phyloP scores from a whole-genome alignment of 2,329 filamentous ascomycete species.

The Calonectria pteridis region DNA sequence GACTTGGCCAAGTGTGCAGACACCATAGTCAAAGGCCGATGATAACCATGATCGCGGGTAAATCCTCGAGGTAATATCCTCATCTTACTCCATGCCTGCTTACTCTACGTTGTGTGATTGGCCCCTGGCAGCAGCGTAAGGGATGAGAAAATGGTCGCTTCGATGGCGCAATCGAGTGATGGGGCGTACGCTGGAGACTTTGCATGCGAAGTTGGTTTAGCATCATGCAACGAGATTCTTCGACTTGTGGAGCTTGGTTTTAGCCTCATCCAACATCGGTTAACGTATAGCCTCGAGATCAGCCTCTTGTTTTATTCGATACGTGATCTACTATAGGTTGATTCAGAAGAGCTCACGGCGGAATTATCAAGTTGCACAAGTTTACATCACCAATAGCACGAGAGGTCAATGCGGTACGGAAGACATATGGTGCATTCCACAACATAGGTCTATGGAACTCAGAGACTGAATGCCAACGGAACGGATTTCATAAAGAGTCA shows the following conservation, averaged over 20 bases:
- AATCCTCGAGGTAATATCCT: not conserved
- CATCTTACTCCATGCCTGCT: not conserved
- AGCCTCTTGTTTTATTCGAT: not conserved
- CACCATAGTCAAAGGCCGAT: not conserved
- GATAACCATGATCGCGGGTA: not conserved
- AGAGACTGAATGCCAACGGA: constrained; percentile 30
- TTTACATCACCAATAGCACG: not conserved
- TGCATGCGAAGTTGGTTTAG: not conserved
- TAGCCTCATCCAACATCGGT: not conserved
- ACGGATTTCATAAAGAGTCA: constrained; percentile 47
- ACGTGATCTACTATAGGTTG: not conserved
- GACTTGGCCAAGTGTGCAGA: not conserved
- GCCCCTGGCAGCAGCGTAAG: not conserved
- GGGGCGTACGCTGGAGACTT: not conserved
- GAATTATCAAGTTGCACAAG: not conserved
- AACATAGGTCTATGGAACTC: constrained; percentile 7
- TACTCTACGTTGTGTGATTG: constrained; percentile 1
- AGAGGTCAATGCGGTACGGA: not conserved
- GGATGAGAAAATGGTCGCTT: constrained; percentile 7
- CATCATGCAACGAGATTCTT: not conserved
- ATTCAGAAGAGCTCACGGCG: not conserved
- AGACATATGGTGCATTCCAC: constrained; percentile 24
- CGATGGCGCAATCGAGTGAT: constrained; percentile 7
- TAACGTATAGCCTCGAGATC: not conserved
- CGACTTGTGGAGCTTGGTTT: not conserved